phyloP scores from a whole-genome alignment of 176 grass and related monocot genomes.

The Bolboschoenus planiculmis region DNA sequence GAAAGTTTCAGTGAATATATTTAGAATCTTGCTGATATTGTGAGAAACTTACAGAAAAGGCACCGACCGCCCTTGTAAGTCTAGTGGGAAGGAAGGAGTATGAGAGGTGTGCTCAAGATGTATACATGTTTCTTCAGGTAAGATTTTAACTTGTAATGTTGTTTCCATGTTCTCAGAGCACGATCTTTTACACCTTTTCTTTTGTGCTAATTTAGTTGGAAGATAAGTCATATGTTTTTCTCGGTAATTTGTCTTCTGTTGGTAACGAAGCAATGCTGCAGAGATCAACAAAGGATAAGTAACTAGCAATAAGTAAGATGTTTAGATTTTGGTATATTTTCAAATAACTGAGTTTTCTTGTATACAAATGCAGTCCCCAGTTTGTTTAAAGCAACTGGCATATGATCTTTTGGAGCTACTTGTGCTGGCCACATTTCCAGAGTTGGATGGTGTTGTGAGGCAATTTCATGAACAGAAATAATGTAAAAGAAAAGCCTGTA shows the following conservation, averaged over 20 bases:
- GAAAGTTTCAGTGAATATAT: not conserved
- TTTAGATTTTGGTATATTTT: slow-evolving; percentile 8
- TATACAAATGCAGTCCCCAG: slow-evolving; percentile 57
- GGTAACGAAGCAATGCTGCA: not conserved
- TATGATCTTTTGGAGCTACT: slow-evolving; percentile 86
- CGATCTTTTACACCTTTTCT: not conserved
- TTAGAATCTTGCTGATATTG: not conserved
- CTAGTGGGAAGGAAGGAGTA: slow-evolving; percentile 94
- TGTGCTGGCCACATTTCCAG: slow-evolving; percentile 64
- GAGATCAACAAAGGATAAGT: not conserved
- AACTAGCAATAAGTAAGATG: not conserved
- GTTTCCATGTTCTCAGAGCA: not conserved
- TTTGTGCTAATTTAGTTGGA: not conserved
- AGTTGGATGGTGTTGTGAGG: slow-evolving; percentile 57
- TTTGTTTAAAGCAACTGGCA: slow-evolving; percentile 90
- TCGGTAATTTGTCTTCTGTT: not conserved
- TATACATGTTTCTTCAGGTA: slow-evolving; percentile 99
- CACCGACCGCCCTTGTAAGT: slow-evolving; percentile 69
- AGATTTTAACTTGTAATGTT: not conserved
- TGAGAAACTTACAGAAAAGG: slow-evolving; percentile 55
- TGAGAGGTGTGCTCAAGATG: slow-evolving; percentile 78
- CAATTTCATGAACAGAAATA: slow-evolving; percentile 66
- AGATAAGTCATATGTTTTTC: not conserved
- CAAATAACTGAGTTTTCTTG: not conserved
- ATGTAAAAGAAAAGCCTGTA: not conserved